Percentiles rank a stretch among this genome's conserved stretches.
These are phyloP conservation scores for Diaporthe sp. DNA, from an alignment of 2,329 filamentous ascomycete genomes.

Conservation along the genomic window DNA sequence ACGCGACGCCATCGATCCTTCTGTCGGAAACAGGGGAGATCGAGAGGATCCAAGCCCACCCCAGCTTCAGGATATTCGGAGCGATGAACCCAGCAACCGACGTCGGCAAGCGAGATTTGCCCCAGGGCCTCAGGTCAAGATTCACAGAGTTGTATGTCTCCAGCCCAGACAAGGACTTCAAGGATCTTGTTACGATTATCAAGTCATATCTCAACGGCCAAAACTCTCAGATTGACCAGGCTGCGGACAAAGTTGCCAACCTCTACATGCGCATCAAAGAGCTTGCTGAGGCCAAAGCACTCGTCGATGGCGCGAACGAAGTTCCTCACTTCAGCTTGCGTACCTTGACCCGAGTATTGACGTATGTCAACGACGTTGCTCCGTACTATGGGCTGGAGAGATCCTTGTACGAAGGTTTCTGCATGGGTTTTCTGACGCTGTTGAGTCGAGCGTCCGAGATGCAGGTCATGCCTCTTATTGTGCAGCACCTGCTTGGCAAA, in stretches of 20 bases:
- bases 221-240: constrained; percentile 76
- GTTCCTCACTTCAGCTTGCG: constrained; percentile 97
- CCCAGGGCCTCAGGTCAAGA: constrained; percentile 85
- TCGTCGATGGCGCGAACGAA: constrained; percentile 96
- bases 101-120: constrained; percentile 93
- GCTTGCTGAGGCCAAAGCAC: constrained; percentile 80
- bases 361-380: constrained; percentile 87
- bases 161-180: constrained; percentile 86
- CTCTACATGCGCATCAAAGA: constrained; percentile 90
- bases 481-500: constrained; percentile 80
- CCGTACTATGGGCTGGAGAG: constrained; percentile 86
- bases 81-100: constrained; percentile 99
- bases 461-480: constrained; percentile 81
- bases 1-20: constrained; percentile 81
- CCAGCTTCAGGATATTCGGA: constrained; percentile 94
- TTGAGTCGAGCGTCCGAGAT: constrained; percentile 85
- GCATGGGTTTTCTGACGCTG: constrained; percentile 96
- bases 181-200: constrained; percentile 89
- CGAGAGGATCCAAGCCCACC: constrained; percentile 88
- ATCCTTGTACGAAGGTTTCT: constrained; percentile 93
- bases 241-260: constrained; percentile 82
- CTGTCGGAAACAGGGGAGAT: constrained; percentile 95
- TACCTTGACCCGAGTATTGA: constrained; percentile 89
- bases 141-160: constrained; percentile 97
- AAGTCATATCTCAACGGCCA: constrained; percentile 84